These are phyloP conservation scores for Fusarium mexicanum DNA, from an alignment of 2,329 filamentous ascomycete genomes.

Conservation along the genomic window DNA sequence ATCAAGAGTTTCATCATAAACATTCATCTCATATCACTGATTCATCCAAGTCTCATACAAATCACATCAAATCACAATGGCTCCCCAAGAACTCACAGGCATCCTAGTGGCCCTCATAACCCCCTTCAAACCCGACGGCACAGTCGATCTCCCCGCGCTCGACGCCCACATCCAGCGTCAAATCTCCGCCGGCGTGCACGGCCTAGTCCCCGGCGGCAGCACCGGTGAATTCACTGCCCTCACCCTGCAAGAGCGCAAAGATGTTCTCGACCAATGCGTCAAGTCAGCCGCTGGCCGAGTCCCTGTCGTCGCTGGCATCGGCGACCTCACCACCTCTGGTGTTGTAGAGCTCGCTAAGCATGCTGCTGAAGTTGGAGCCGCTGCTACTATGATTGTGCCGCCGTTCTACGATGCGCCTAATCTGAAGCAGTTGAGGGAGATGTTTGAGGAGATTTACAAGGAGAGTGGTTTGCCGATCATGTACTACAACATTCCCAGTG, in stretches of 20 bases:
- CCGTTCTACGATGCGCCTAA: conserved; percentile 59
- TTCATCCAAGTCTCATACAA: neutral
- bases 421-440: conserved; percentile 46
- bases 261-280: conserved; percentile 50
- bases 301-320: conserved; percentile 55
- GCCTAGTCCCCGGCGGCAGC: conserved; percentile 61
- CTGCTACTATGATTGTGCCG: conserved; percentile 59
- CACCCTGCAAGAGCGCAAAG: conserved; percentile 55
- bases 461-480: conserved; percentile 55
- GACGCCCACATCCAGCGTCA: conserved; percentile 56
- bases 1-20: neutral
- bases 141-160: conserved; percentile 49
- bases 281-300: conserved; percentile 52
- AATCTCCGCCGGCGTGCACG: conserved; percentile 57
- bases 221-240: conserved; percentile 59
- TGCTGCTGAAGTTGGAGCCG: conserved; percentile 47
- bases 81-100: conserved; percentile 46
- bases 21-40: neutral
- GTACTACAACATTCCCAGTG: conserved; percentile 63
- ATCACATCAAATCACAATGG: conserved; percentile 15
- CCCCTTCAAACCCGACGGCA: conserved; percentile 55
- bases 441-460: conserved; percentile 54
- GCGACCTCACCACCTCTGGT: conserved; percentile 52
- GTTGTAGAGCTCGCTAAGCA: conserved; percentile 47
- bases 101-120: conserved; percentile 61